phyloP scores from a whole-genome alignment of 179 eudicot genomes.

The Spinacia oleracea region DNA sequence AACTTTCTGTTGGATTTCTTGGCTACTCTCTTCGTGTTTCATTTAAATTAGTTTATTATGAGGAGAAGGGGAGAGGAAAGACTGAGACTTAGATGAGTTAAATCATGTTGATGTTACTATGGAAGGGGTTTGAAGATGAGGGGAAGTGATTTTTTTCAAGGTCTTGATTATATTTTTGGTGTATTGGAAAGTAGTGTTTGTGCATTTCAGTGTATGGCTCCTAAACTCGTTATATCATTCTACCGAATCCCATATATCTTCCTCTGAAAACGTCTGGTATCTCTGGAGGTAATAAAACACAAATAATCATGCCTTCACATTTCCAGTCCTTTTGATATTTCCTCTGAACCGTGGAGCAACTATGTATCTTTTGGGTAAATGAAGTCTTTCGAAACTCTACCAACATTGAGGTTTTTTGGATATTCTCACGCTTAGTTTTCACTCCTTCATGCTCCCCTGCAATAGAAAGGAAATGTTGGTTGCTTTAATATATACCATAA shows the following conservation, averaged over 20 bases:
- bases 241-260: no score
- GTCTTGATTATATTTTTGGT: background rate
- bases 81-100: background rate
- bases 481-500: no score
- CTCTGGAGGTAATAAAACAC: background rate
- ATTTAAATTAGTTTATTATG: background rate
- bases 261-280: background rate
- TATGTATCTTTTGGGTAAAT: background rate
- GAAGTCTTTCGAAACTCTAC: background rate
- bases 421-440: background rate
- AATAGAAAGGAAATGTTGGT: no score
- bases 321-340: background rate
- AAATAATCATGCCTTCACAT: background rate
- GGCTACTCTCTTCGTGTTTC: background rate
- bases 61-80: background rate
- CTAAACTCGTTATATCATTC: background rate
- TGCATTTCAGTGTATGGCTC: background rate
- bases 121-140: background rate
- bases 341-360: background rate
- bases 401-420: background rate
- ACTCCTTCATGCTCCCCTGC: no score
- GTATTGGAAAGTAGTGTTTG: background rate
- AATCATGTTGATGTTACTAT: no score
- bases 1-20: background rate
- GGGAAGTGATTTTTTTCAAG: background rate